phyloP scores from a whole-genome alignment of 2,329 filamentous ascomycete species.

The Aspergillus sp. region DNA sequence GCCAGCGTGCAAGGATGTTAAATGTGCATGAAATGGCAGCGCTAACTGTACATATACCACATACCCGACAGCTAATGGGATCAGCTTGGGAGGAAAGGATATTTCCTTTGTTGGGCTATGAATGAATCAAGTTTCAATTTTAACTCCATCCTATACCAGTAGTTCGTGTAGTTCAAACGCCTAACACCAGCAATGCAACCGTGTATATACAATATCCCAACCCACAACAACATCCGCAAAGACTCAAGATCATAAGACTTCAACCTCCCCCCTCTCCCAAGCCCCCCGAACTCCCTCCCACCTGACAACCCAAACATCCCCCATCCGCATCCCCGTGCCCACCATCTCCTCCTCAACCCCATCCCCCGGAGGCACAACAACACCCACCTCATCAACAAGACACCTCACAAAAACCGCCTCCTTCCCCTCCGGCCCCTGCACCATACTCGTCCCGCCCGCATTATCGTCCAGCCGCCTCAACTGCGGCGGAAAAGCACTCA shows the following conservation, averaged over 20 bases:
- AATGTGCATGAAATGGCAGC: conserved; percentile 6
- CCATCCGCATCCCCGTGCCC: conserved; percentile 42
- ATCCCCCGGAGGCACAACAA: conserved; percentile 29
- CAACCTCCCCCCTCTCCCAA: conserved; percentile 38
- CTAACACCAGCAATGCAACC: no score
- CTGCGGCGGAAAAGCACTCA: conserved; percentile 69
- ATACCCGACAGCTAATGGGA: no score
- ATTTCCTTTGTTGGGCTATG: no score
- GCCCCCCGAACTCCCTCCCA: conserved; percentile 65
- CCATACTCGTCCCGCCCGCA: conserved; percentile 83
- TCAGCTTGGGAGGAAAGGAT: no score
- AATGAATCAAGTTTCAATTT: no score
- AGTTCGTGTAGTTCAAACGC: no score
- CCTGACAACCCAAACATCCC: conserved; percentile 62
- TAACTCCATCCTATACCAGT: no score
- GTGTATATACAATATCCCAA: no score
- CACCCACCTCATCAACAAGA: conserved; percentile 42
- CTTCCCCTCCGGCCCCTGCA: conserved; percentile 77
- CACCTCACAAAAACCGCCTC: conserved; percentile 74
- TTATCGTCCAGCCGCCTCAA: conserved; percentile 86
- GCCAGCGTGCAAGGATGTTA: conserved; percentile 6
- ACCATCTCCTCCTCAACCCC: conserved; percentile 21
- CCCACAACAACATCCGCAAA: background rate
- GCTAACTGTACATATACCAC: no score
- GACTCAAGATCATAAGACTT: conserved; percentile 29